Percentiles rank a stretch among this genome's conserved stretches.
These are phyloP conservation scores for Diutina mesorugosa DNA, from an alignment of 1,139 yeast species.

Conservation along the genomic window DNA sequence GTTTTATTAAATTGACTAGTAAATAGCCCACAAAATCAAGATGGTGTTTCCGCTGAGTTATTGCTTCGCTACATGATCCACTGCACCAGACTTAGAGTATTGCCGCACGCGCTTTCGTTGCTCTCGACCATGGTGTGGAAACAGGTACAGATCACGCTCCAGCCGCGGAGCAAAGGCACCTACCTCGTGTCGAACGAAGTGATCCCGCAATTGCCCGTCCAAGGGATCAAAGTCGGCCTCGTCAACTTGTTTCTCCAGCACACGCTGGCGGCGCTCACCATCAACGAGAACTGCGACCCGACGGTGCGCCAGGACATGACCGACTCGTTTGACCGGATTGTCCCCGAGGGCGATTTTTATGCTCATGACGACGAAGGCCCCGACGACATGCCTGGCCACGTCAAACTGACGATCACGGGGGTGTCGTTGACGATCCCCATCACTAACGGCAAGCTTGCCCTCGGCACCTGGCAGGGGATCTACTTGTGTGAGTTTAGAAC, in stretches of 20 bases:
- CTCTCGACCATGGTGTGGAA: conserved; percentile 23
- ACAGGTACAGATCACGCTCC: conserved; percentile 42
- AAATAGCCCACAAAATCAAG: too few species aligned
- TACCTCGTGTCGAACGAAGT: conserved; percentile 64
- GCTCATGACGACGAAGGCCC: conserved; percentile 66
- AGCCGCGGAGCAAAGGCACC: conserved; percentile 52
- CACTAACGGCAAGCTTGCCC: conserved; percentile 48
- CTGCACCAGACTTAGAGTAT: background rate
- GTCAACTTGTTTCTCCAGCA: conserved; percentile 62
- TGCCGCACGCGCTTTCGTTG: background rate
- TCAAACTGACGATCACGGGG: conserved; percentile 55
- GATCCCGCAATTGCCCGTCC: conserved; percentile 34
- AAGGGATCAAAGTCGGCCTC: conserved; percentile 47
- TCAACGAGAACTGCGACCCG: conserved; percentile 73
- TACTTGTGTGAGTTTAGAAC: conserved; percentile 64
- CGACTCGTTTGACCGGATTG: conserved; percentile 46
- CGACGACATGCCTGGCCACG: conserved; percentile 79
- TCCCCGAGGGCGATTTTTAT: conserved; percentile 57
- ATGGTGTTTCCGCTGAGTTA: too few species aligned
- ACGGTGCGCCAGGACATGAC: conserved; percentile 65
- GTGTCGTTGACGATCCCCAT: conserved; percentile 58
- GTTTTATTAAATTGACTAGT: too few species aligned
- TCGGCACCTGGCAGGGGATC: conserved; percentile 82
- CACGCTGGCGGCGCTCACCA: conserved; percentile 64
- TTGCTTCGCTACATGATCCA: background rate